Evolutionary conservation across 176 grass and related monocot genomes (phyloP).

Genomic region (Thalia dealbata): DNA sequence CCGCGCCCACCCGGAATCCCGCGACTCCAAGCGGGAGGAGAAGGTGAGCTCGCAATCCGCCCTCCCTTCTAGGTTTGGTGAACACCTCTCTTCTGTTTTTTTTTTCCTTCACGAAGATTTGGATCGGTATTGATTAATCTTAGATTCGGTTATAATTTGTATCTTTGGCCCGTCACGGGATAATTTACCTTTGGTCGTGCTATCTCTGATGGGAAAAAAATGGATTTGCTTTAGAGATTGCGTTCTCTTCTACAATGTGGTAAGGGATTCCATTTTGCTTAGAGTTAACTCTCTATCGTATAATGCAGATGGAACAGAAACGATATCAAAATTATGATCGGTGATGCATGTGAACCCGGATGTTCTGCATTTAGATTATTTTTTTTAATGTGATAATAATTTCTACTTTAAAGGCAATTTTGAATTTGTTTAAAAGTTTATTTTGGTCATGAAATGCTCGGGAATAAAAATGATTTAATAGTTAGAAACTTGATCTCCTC

Average conservation of each 20-base stretch:
- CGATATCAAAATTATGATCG: too few species aligned
- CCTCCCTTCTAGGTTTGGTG: neutral
- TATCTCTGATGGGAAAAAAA: neutral
- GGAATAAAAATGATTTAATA: neutral
- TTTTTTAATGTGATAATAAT: neutral
- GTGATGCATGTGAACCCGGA: too few species aligned
- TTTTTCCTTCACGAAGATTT: neutral
- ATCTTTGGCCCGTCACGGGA: neutral
- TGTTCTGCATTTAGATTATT: too few species aligned
- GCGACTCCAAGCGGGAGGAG: constrained; percentile 70
- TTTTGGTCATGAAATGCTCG: neutral
- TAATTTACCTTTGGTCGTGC: neutral
- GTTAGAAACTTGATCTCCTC: neutral
- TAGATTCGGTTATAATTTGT: neutral
- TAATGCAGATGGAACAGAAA: too few species aligned
- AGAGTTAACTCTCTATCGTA: too few species aligned
- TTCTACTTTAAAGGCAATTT: neutral
- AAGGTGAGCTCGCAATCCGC: constrained; percentile 34
- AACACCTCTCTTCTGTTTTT: neutral
- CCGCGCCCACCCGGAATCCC: constrained; percentile 34
- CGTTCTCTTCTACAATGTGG: too few species aligned
- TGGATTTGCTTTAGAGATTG: too few species aligned
- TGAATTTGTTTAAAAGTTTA: neutral
- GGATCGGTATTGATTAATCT: neutral
- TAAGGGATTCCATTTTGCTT: too few species aligned